Base-by-base conservation (phyloP, 441 rosid genomes). In the Macaranga tanarius region DNA sequence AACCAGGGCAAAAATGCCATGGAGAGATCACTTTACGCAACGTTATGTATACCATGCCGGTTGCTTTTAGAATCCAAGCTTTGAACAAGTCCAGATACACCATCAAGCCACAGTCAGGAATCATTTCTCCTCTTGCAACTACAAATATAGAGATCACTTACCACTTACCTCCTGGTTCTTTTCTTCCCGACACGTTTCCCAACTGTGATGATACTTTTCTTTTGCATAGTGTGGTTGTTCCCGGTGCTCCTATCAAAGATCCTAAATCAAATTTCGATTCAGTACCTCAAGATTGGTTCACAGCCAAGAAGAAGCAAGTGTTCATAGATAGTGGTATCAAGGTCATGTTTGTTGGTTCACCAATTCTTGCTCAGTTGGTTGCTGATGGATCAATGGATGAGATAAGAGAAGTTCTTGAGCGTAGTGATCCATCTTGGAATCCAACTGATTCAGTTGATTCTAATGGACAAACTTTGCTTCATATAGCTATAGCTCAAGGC, bases 41-140 rank as follows among this genome's bases (percentile, higher is more conserved):
- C 48, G 90, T 86, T 40, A 89, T 83, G 92, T 75, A 80, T 79
- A 89, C 94, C 40, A 89, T 87, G 89, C 94, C 90, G 3, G 92
- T 87, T 4, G 94, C 90, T 0, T 89, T 89, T 75, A 72, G 88
- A 72, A 78, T 89, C 54, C 89, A 89, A 13, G 76, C 88, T 2
- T 8, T 67, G 54, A 87, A 81, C 83, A 87, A 77, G 76, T 19
- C 63, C 1, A 80, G 87, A 4, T 87, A 86, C 73, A 71, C 83
- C 0, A 70, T 85, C 28, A 87, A 78, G 77, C 94, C 89, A 0
- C 90, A 79, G 9, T 79, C 89, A 0, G 91, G 92, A 34, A 86
- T 89, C 67, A 86, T 89, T 42, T 76, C 88, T 13, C 94, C 94
- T 1, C 85, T 87, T 1, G 75, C 85, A 38, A 84, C 81, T 7